Evolutionary conservation across 148 eudicot species (phyloP), one percentile per base, ranked within the genome.

Genomic region (Oxyria digyna): DNA sequence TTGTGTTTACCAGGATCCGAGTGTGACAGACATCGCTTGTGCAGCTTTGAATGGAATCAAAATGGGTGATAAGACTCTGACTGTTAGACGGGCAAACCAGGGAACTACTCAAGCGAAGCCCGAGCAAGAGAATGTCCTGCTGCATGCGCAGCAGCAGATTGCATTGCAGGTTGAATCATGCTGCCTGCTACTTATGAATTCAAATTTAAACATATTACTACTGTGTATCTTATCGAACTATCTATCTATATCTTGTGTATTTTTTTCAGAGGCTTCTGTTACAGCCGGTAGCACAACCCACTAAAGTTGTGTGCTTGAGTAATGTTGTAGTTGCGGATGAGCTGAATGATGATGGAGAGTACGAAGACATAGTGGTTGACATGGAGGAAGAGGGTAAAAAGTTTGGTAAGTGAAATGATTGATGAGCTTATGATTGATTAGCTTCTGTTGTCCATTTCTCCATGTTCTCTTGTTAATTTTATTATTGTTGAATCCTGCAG

Each of bases 111-210:
- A 94, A 50, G 92, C 97, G 4, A 94, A 90, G 67, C 98, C 97
- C 54, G 98, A 94, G 80, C 98, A 94, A 71, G 98, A 90, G 83
- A 91, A 79, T 71, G 87, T 94, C 42, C 57, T 94, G 63, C 77
- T 87, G 79, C 97, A 90, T 78, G 98, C 96, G 23, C 98, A 94
- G 74, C 98, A 94, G 78, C 98, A 94, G 77, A 87, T 94, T 67
- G 78, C 96, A 35, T 67, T 94, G 72, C 98, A 94, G 97, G 98
- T 93, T 70, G 66, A 71, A 21, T n/a, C n/a, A n/a, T n/a, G n/a
- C n/a, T n/a, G n/a, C n/a, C n/a, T n/a, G n/a, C n/a, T n/a, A n/a
- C n/a, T n/a, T n/a, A n/a, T n/a, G n/a, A n/a, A n/a, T n/a, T n/a
- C n/a, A n/a, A n/a, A n/a, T n/a, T n/a, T n/a, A n/a, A n/a, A n/a